Conservation (phyloP, 768 basidiomycete species). For the Udeniomyces megalosporus region DNA sequence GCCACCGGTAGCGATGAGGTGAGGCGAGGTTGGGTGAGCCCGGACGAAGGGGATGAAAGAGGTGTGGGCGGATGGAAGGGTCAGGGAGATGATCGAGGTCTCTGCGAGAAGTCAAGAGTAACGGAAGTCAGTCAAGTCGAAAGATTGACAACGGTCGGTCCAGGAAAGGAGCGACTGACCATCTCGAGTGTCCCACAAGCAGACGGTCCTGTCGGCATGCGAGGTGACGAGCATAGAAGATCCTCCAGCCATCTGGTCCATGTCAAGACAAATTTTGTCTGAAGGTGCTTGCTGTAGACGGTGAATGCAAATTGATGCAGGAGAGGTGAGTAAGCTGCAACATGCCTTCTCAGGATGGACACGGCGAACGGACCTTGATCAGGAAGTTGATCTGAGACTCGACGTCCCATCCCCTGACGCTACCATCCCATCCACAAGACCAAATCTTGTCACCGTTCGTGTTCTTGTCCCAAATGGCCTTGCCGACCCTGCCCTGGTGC, state of each 20-base stretch:
- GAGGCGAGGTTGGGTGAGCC: conserved; percentile 34
- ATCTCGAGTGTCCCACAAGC: conserved; percentile 50
- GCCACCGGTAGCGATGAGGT: conserved; percentile 53
- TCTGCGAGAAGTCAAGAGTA: conserved; percentile 13
- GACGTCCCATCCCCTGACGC: conserved; percentile 73
- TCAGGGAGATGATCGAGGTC: conserved; percentile 29
- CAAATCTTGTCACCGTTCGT: conserved; percentile 23
- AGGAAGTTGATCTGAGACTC: conserved; percentile 40
- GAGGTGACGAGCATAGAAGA: conserved; percentile 41
- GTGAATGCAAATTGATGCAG: not conserved
- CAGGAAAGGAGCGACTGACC: conserved; percentile 16
- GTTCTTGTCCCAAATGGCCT: conserved; percentile 40
- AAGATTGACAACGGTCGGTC: too few species aligned
- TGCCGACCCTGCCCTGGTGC: conserved; percentile 68
- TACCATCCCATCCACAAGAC: conserved; percentile 77
- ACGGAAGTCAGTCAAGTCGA: too few species aligned
- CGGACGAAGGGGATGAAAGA: conserved; percentile 50
- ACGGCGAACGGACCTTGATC: conserved; percentile 26
- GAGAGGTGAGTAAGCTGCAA: too few species aligned
- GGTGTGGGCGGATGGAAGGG: conserved; percentile 31
- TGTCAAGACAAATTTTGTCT: conserved; percentile 31
- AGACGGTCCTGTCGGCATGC: conserved; percentile 52
- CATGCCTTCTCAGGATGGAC: too few species aligned
- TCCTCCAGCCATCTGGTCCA: conserved; percentile 34
- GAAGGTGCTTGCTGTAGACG: conserved; percentile 28